These are phyloP conservation scores for Prunus salicina DNA, from an alignment of 306 rosid genomes.

Conservation along the genomic window DNA sequence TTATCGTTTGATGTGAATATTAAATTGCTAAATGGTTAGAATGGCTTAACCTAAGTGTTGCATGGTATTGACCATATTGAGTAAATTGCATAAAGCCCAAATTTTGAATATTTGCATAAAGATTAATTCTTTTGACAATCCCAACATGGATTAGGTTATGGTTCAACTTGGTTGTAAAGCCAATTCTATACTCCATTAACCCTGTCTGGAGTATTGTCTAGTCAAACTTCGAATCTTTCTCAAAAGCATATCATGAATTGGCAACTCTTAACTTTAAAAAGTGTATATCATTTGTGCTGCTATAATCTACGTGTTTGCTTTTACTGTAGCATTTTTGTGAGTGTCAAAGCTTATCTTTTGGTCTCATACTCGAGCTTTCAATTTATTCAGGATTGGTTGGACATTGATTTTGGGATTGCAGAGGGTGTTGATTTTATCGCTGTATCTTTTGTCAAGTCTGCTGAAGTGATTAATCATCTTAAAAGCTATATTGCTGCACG, in stretches of 20 bases:
- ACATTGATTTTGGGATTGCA: slow-evolving; percentile 94
- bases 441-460: slow-evolving; percentile 95
- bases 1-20: neutral
- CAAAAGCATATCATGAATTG: neutral
- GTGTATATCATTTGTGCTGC: neutral
- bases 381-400: slow-evolving; percentile 87
- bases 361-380: slow-evolving; percentile 32
- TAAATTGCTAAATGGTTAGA: neutral
- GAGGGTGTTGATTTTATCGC: slow-evolving; percentile 96
- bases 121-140: neutral
- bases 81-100: neutral
- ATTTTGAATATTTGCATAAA: neutral
- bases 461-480: slow-evolving; percentile 97
- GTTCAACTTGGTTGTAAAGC: neutral
- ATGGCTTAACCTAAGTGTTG: neutral
- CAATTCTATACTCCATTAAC: neutral
- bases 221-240: neutral
- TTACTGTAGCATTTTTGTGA: slow-evolving; percentile 4
- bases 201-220: neutral
- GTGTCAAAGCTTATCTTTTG: slow-evolving; percentile 8
- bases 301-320: slow-evolving; percentile 1
- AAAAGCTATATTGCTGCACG: slow-evolving; percentile 97
- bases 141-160: neutral
- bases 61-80: neutral
- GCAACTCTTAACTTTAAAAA: neutral